These are phyloP conservation scores for Pichia cephalocereana DNA, from an alignment of 805 yeast genomes.

Conservation along the genomic window DNA sequence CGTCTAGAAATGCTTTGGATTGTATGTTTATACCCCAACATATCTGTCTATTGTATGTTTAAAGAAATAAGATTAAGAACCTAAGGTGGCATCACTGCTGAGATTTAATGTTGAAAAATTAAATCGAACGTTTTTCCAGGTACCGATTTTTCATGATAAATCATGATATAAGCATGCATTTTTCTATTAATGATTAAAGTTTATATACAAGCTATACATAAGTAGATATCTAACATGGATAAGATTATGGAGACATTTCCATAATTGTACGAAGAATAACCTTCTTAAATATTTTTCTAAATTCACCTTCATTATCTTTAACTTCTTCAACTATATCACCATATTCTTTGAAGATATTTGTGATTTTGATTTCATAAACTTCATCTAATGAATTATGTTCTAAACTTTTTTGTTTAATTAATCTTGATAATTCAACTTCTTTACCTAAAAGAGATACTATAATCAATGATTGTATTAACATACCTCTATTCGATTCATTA, in stretches of 20 bases:
- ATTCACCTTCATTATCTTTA: conserved; percentile 9
- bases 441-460: conserved; percentile 16
- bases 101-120: neutral
- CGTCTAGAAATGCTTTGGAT: neutral
- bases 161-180: too few species aligned
- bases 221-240: neutral
- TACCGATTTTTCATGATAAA: too few species aligned
- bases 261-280: conserved; percentile 11
- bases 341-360: conserved; percentile 21
- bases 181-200: neutral
- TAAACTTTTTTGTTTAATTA: conserved; percentile 22
- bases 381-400: conserved; percentile 20
- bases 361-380: conserved; percentile 15
- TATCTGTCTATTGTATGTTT: neutral
- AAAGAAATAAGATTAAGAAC: too few species aligned
- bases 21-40: neutral
- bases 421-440: conserved; percentile 26
- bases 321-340: conserved; percentile 22
- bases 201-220: neutral
- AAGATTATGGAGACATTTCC: conserved; percentile 9
- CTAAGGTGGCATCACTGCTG: neutral
- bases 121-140: too few species aligned
- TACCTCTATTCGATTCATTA: conserved; percentile 14
- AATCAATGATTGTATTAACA: conserved; percentile 20
- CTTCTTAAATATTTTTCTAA: conserved; percentile 13